These are phyloP conservation scores for Cladophialophora bantiana DNA, from an alignment of 2,329 filamentous ascomycete species.

Conservation along the genomic window DNA sequence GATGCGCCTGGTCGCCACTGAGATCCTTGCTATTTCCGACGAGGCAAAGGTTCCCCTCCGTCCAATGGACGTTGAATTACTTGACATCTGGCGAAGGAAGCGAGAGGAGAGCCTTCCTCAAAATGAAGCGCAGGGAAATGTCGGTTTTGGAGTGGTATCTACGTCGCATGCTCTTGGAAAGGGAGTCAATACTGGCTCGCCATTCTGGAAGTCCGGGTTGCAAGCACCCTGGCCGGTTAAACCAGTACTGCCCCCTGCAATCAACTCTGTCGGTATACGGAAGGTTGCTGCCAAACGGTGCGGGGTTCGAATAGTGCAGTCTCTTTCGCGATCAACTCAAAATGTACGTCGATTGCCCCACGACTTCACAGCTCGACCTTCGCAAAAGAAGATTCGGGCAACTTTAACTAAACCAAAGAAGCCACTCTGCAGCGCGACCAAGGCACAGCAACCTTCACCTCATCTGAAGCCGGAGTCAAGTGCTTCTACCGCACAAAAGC, in stretches of 20 bases:
- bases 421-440: not conserved
- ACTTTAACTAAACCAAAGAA: not conserved
- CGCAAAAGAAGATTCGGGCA: not conserved
- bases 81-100: slow-evolving; percentile 7
- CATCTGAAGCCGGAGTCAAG: not conserved
- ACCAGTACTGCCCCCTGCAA: not conserved
- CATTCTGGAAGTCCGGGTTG: not conserved
- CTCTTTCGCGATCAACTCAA: not conserved
- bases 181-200: not conserved
- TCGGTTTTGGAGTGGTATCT: not conserved
- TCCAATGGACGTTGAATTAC: slow-evolving; percentile 7
- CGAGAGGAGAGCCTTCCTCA: slow-evolving; percentile 1
- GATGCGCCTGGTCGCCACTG: slow-evolving; percentile 11
- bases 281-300: not conserved
- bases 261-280: not conserved
- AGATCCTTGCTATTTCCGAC: slow-evolving; percentile 22
- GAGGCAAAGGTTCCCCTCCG: slow-evolving; percentile 25
- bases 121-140: not conserved
- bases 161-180: not conserved
- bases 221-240: not conserved
- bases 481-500: not conserved
- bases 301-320: not conserved
- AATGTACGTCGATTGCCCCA: not conserved
- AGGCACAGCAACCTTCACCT: not conserved
- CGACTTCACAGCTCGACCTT: not conserved